Percentiles rank a stretch among this genome's conserved stretches.
Evolutionary conservation across 768 basidiomycete species (phyloP).

Genomic region (Floccularia luteovirens): DNA sequence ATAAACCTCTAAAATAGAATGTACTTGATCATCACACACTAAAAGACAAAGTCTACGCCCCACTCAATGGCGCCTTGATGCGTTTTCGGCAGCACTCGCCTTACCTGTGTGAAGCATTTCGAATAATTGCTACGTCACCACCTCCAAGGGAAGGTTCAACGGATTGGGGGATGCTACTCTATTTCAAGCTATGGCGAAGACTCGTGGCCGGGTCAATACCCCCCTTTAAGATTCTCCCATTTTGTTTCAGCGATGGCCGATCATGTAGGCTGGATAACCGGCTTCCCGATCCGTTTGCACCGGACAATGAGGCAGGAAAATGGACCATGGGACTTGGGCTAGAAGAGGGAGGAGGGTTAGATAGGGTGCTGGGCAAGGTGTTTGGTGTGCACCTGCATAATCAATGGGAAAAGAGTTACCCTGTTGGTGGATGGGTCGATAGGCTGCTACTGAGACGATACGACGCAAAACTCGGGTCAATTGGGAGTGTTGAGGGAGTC

Average conservation of each 20-base stretch:
- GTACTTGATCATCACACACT: background rate
- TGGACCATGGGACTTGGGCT: slow-evolving; percentile 66
- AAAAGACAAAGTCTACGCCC: slow-evolving; percentile 36
- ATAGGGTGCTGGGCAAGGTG: slow-evolving; percentile 56
- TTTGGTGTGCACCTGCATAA: slow-evolving; percentile 94
- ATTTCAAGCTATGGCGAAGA: slow-evolving; percentile 85
- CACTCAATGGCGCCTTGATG: slow-evolving; percentile 93
- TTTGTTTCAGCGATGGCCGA: slow-evolving; percentile 89
- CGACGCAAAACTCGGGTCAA: slow-evolving; percentile 37
- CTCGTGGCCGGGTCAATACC: slow-evolving; percentile 64
- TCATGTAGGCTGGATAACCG: slow-evolving; percentile 91
- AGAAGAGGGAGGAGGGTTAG: slow-evolving; percentile 56
- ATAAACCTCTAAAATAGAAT: background rate
- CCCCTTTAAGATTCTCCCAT: slow-evolving; percentile 90
- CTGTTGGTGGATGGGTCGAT: slow-evolving; percentile 81
- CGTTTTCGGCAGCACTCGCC: slow-evolving; percentile 87
- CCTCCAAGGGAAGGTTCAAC: slow-evolving; percentile 74
- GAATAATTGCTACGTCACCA: slow-evolving; percentile 73
- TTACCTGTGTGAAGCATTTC: slow-evolving; percentile 95
- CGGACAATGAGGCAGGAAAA: slow-evolving; percentile 40
- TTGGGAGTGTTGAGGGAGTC: background rate
- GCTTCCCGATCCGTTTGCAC: slow-evolving; percentile 84
- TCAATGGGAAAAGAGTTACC: slow-evolving; percentile 90
- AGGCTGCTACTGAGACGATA: slow-evolving; percentile 64
- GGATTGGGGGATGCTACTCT: slow-evolving; percentile 91